Percentiles rank a stretch among this genome's conserved stretches.
Conservation (phyloP, 495 filamentous ascomycete genomes). For the Penicillium odoratum region DNA sequence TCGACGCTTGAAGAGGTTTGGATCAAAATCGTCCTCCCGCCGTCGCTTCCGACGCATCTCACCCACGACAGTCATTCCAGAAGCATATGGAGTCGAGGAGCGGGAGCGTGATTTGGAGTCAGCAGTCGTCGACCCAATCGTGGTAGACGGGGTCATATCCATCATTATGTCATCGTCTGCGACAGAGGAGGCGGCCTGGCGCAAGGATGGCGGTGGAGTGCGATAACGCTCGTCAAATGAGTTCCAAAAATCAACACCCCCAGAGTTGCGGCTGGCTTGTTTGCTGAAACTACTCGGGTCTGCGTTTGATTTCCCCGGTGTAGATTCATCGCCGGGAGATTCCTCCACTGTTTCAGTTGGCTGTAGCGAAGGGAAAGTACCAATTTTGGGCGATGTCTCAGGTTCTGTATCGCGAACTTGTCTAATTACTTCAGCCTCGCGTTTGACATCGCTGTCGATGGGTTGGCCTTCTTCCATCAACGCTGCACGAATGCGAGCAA, state of each 20-base stretch:
- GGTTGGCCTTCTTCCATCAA: slow-evolving; percentile 85
- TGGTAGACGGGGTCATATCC: slow-evolving; percentile 67
- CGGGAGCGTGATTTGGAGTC: slow-evolving; percentile 44
- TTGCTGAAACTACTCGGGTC: slow-evolving; percentile 69
- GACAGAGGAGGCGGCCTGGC: slow-evolving; percentile 54
- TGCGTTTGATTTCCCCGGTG: slow-evolving; percentile 57
- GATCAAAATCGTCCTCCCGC: slow-evolving; percentile 89
- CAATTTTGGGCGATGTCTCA: slow-evolving; percentile 39
- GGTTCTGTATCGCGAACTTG: slow-evolving; percentile 81
- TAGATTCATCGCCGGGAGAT: slow-evolving; percentile 58
- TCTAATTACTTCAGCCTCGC: slow-evolving; percentile 91
- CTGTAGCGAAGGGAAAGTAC: slow-evolving; percentile 41
- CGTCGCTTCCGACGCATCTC: slow-evolving; percentile 80
- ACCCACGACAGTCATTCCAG: slow-evolving; percentile 48
- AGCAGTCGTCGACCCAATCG: slow-evolving; percentile 31
- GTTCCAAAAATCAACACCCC: slow-evolving; percentile 78
- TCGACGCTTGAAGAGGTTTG: slow-evolving; percentile 84
- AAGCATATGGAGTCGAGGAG: slow-evolving; percentile 51
- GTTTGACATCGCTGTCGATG: slow-evolving; percentile 81
- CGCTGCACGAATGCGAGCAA: slow-evolving; percentile 87
- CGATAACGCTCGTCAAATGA: slow-evolving; percentile 64
- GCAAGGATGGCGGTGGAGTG: slow-evolving; percentile 59
- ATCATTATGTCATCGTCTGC: slow-evolving; percentile 75
- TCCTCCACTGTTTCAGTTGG: slow-evolving; percentile 48
- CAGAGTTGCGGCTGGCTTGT: slow-evolving; percentile 68